Conservation (phyloP, 805 yeast genomes). For the Starmerella ratchasimensis region DNA sequence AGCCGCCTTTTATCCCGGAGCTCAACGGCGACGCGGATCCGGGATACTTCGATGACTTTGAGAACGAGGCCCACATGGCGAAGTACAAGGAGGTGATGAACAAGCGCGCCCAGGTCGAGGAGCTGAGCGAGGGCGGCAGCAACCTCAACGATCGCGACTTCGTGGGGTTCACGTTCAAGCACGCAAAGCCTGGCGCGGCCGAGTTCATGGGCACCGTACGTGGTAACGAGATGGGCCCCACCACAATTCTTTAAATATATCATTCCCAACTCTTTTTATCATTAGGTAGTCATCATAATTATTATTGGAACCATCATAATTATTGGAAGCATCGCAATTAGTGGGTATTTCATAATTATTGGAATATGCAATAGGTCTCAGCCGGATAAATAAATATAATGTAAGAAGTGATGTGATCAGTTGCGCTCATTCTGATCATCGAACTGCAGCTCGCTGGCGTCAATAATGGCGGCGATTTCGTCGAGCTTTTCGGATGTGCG, state of each 20-base stretch:
- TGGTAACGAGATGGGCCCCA: conserved; percentile 9
- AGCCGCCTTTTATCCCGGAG: conserved; percentile 95
- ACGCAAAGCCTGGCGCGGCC: conserved; percentile 32
- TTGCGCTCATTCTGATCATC: background rate
- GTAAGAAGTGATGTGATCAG: background rate
- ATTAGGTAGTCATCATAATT: too few relatives aligned
- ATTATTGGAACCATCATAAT: background rate
- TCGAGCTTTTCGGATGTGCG: conserved; percentile 38
- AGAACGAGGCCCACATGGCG: conserved; percentile 92
- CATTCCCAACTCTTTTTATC: too few relatives aligned
- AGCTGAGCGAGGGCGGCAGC: conserved; percentile 54
- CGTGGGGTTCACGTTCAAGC: conserved; percentile 93
- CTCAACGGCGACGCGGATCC: conserved; percentile 95
- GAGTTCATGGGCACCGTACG: conserved; percentile 15
- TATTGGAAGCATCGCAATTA: background rate
- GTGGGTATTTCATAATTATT: background rate
- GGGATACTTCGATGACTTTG: conserved; percentile 95
- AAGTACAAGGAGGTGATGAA: conserved; percentile 95
- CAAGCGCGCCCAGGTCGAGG: conserved; percentile 74
- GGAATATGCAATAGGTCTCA: background rate
- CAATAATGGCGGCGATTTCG: conserved; percentile 35
- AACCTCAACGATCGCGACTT: conserved; percentile 51
- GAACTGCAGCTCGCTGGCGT: conserved; percentile 17
- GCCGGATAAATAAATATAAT: background rate
- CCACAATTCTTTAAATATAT: conserved; percentile 14